phyloP scores from a whole-genome alignment of 306 rosid species.

The Corylus heterophylla region DNA sequence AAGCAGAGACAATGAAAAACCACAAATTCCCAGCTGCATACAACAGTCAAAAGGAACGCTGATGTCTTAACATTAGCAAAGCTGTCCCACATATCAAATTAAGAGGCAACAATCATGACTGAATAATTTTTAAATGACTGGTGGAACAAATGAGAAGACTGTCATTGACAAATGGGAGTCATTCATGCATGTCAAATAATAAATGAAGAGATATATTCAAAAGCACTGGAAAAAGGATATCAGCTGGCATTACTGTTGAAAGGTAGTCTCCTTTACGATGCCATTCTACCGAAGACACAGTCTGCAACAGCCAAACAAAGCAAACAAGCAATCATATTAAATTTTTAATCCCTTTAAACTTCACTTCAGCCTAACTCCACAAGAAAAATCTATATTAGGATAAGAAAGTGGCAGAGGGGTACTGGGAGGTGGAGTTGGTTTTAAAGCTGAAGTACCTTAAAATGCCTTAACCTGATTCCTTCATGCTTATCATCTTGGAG shows the following conservation, averaged over 20 bases:
- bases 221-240: constrained; percentile 62
- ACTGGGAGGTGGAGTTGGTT: background rate
- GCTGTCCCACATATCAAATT: background rate
- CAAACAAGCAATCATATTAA: constrained; percentile 19
- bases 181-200: constrained; percentile 15
- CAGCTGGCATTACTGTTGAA: constrained; percentile 88
- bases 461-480: constrained; percentile 76
- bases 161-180: background rate
- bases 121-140: background rate
- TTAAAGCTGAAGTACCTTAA: constrained; percentile 62
- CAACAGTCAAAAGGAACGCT: background rate
- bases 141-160: background rate
- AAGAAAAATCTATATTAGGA: constrained; percentile 13
- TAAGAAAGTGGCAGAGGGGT: constrained; percentile 3
- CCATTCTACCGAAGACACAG: constrained; percentile 87
- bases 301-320: constrained; percentile 52
- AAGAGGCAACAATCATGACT: background rate
- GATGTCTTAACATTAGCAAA: background rate
- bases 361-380: constrained; percentile 17
- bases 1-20: background rate
- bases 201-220: constrained; percentile 6
- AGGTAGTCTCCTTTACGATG: constrained; percentile 95
- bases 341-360: constrained; percentile 5
- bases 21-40: background rate
- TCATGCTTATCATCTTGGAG: constrained; percentile 64